Evolutionary conservation across 495 filamentous ascomycete species (phyloP).

Genomic region (Recurvomyces mirabilis): DNA sequence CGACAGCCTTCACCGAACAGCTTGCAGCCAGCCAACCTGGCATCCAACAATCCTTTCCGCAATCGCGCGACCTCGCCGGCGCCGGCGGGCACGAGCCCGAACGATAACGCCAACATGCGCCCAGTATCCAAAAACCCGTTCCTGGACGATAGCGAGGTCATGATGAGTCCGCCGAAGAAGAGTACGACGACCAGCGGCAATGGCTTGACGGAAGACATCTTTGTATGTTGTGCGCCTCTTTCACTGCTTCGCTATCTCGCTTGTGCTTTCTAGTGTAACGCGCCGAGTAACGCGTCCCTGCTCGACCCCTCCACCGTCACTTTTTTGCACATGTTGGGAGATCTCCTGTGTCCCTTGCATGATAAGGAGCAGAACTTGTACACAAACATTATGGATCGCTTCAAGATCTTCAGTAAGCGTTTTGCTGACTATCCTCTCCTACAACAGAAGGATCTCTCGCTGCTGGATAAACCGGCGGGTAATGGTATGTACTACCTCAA

Average conservation of each 20-base stretch:
- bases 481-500: slow-evolving; percentile 16
- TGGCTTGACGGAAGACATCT: slow-evolving; percentile 67
- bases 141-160: slow-evolving; percentile 56
- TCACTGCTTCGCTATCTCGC: background rate
- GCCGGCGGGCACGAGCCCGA: slow-evolving; percentile 38
- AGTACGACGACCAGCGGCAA: slow-evolving; percentile 23
- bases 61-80: slow-evolving; percentile 69
- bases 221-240: slow-evolving; percentile 52
- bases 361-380: no score
- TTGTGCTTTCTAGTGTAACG: background rate
- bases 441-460: slow-evolving; percentile 31
- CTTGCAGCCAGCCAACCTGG: slow-evolving; percentile 27
- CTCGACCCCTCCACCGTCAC: no score
- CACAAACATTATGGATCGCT: slow-evolving; percentile 22
- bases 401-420: slow-evolving; percentile 23
- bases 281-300: background rate
- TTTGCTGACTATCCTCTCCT: slow-evolving; percentile 33
- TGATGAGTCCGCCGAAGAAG: background rate
- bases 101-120: slow-evolving; percentile 51
- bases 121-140: slow-evolving; percentile 77
- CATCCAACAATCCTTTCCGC: slow-evolving; percentile 98
- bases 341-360: no score
- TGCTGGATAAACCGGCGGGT: slow-evolving; percentile 25
- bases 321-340: no score
- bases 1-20: slow-evolving; percentile 22